These are phyloP conservation scores for Patellifolia procumbens DNA, from an alignment of 179 eudicot species.

Conservation along the genomic window DNA sequence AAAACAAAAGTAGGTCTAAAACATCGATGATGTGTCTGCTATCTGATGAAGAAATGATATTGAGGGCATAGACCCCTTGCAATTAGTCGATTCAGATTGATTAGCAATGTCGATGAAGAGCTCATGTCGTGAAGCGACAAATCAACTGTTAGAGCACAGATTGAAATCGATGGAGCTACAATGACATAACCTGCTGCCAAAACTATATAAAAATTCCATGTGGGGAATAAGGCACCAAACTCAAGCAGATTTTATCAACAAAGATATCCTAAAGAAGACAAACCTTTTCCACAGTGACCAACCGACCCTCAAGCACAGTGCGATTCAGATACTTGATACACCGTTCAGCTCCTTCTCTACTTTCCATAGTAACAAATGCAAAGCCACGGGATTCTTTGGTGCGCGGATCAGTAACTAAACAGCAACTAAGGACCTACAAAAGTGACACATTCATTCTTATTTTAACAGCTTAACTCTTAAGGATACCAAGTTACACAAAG, in stretches of 20 bases:
- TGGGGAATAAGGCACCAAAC: slow-evolving; percentile 10
- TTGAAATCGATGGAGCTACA: slow-evolving; percentile 59
- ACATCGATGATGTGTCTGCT: slow-evolving; percentile 43
- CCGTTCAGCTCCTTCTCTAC: slow-evolving; percentile 41
- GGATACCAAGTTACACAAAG: not conserved
- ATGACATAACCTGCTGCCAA: slow-evolving; percentile 58
- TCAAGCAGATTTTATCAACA: slow-evolving; percentile 3
- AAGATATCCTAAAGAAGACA: slow-evolving; percentile 9
- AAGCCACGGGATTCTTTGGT: slow-evolving; percentile 54
- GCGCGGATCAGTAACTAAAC: slow-evolving; percentile 48
- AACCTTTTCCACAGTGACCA: slow-evolving; percentile 52
- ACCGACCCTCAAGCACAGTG: slow-evolving; percentile 49
- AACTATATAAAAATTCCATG: slow-evolving; percentile 42
- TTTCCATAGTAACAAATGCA: slow-evolving; percentile 48
- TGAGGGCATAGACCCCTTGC: slow-evolving; percentile 48
- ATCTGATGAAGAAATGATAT: slow-evolving; percentile 42
- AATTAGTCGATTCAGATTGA: slow-evolving; percentile 47
- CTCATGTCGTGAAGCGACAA: slow-evolving; percentile 44
- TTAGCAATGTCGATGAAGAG: slow-evolving; percentile 55
- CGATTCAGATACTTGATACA: slow-evolving; percentile 49
- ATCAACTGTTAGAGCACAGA: slow-evolving; percentile 54
- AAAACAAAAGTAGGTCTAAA: slow-evolving; percentile 37
- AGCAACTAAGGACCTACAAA: slow-evolving; percentile 40
- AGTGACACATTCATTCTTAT: not conserved
- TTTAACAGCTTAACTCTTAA: not conserved